Evolutionary conservation across 306 rosid species (phyloP).

Genomic region (Gleditsia sinensis): DNA sequence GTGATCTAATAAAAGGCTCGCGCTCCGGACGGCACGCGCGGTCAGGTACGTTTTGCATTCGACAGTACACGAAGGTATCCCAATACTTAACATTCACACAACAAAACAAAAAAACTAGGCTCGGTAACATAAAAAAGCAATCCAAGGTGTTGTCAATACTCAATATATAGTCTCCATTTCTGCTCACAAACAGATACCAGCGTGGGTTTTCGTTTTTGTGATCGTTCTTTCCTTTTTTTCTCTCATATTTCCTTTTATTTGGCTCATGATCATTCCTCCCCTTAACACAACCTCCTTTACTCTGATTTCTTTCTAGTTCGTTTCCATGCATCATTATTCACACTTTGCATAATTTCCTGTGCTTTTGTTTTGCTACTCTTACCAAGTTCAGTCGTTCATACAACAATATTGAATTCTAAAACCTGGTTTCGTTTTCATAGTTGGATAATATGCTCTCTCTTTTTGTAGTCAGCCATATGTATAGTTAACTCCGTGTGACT

Average conservation of each 20-base stretch:
- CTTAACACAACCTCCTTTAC: background rate
- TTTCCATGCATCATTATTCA: background rate
- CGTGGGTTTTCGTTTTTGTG: background rate
- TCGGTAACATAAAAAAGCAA: background rate
- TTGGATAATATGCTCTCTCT: no score
- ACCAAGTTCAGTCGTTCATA: background rate
- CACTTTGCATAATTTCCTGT: background rate
- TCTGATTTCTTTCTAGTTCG: background rate
- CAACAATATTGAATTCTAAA: background rate
- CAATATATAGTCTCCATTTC: background rate
- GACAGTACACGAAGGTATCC: conserved; percentile 20
- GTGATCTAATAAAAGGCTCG: background rate
- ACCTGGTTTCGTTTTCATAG: background rate
- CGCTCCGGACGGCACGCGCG: conserved; percentile 86
- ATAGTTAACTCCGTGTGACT: background rate
- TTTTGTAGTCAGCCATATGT: conserved; percentile 14
- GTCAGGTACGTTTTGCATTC: conserved; percentile 29
- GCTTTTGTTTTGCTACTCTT: background rate
- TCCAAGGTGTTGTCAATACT: background rate
- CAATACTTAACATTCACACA: conserved; percentile 23
- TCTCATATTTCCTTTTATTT: conserved; percentile 42
- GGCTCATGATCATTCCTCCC: background rate
- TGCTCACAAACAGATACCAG: conserved; percentile 11
- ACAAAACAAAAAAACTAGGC: background rate
- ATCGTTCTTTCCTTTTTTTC: conserved; percentile 24